Evolutionary conservation across 805 yeast genomes (phyloP).

Genomic region (Candida quercuum): DNA sequence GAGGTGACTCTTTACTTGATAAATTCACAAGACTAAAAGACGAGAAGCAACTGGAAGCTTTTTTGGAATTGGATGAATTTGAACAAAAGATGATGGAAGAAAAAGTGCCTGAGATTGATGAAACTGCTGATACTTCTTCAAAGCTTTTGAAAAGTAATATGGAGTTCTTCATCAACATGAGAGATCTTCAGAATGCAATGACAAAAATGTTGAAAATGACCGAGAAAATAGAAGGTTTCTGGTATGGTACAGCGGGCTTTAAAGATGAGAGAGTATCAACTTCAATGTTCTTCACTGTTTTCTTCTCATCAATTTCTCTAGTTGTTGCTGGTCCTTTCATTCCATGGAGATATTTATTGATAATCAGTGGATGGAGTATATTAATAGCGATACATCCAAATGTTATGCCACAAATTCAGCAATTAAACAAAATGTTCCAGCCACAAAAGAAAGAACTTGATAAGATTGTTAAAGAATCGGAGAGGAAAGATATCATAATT

Average conservation of each 20-base stretch:
- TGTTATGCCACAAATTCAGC: conserved; percentile 24
- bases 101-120: conserved; percentile 21
- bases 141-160: conserved; percentile 26
- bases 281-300: conserved; percentile 41
- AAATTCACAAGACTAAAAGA: conserved; percentile 28
- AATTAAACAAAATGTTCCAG: conserved; percentile 16
- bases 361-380: conserved; percentile 51
- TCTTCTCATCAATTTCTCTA: conserved; percentile 32
- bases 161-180: conserved; percentile 51
- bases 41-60: conserved; percentile 25
- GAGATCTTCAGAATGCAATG: conserved; percentile 67
- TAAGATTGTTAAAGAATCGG: conserved; percentile 29
- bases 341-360: conserved; percentile 61
- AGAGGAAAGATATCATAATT: conserved; percentile 50
- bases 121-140: conserved; percentile 12
- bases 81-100: conserved; percentile 12
- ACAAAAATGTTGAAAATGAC: conserved; percentile 45
- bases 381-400: conserved; percentile 59
- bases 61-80: conserved; percentile 4
- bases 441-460: conserved; percentile 27
- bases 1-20: conserved; percentile 52
- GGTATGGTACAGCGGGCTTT: conserved; percentile 64
- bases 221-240: conserved; percentile 47
- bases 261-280: conserved; percentile 66
- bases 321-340: conserved; percentile 44